Evolutionary conservation across 805 yeast species (phyloP), one percentile per base, ranked within the genome.

Genomic region (Candida cerambycidarum): DNA sequence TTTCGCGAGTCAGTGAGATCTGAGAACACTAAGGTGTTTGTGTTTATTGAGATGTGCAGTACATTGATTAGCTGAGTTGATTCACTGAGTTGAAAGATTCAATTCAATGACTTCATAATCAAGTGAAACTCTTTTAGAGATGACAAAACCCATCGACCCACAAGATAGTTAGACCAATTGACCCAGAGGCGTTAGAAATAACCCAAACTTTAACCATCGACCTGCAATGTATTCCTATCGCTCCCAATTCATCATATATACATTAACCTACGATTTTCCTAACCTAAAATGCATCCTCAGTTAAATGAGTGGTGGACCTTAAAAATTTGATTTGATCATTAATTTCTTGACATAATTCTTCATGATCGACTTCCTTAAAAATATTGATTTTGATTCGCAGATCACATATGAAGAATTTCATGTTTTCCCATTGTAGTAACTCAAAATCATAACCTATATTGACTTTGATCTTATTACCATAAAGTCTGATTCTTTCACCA

Each of bases 391-490:
- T 59, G 30, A 79, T 56, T 27, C 72, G 65, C 43, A 71, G 50
- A 29, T 77, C 80, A 56, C 87, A 81, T 12, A 81, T 57, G 31
- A 79, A 63, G 46, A 67, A 67, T 38, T 71, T 65, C 84, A 80
- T 79, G 41, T 73, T 73, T 41, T 65, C 59, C 85, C 85, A 81
- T 49, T 77, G 80, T n/a, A 69, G 67, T 32, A 71, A 61, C 52
- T 80, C 85, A 53, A 79, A 76, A 55, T 80, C 85, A 50, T 70
- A 77, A 1, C 82, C 81, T 2, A 76, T 67, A 17, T 75, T 63
- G 41, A 64, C 61, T 33, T 68, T 67, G 71, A 79, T 71, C 3
- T 78, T 81, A 3, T 76, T 69, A 4, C 86, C 87, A 49, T 79
- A 82, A 10, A 81, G 56, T 45, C 88, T 61, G n/a, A 72, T 59